Evolutionary conservation across 345 rosid genomes (phyloP).

Genomic region (Tarenaya hassleriana): DNA sequence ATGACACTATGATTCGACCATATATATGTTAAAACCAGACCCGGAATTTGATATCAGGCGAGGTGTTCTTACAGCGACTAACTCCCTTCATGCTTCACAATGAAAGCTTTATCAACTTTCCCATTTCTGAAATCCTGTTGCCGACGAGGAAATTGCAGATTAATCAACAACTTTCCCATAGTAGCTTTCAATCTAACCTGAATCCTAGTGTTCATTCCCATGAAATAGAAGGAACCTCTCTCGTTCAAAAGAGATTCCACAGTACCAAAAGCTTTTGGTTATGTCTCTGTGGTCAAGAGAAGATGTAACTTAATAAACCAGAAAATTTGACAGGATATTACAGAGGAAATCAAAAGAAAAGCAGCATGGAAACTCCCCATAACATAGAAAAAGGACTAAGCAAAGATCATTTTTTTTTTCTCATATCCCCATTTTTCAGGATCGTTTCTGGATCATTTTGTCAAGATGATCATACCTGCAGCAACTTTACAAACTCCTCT

Average conservation of each 20-base stretch:
- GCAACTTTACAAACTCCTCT: constrained; percentile 84
- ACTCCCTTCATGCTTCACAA: constrained; percentile 86
- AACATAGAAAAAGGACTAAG: not conserved
- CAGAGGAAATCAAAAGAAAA: not conserved
- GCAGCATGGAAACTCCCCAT: not conserved
- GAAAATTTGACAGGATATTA: constrained; percentile 12
- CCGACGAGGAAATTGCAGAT: not conserved
- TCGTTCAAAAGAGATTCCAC: constrained; percentile 96
- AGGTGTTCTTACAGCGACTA: constrained; percentile 49
- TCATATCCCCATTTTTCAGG: not conserved
- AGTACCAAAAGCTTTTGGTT: constrained; percentile 93
- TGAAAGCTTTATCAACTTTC: constrained; percentile 95
- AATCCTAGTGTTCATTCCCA: constrained; percentile 99
- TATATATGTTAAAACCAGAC: no score
- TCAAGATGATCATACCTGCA: constrained; percentile 52
- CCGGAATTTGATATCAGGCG: not conserved
- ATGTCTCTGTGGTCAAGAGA: constrained; percentile 62
- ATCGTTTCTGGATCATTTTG: not conserved
- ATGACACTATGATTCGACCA: no score
- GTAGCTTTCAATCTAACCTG: constrained; percentile 47
- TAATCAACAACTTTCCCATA: constrained; percentile 3
- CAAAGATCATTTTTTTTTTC: not conserved
- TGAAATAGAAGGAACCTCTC: constrained; percentile 95
- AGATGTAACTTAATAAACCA: constrained; percentile 14
- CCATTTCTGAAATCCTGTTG: constrained; percentile 91